Evolutionary conservation across 1,139 yeast genomes (phyloP), one percentile per base, ranked within the genome.

Genomic region (Tardiomyces depauwii): DNA sequence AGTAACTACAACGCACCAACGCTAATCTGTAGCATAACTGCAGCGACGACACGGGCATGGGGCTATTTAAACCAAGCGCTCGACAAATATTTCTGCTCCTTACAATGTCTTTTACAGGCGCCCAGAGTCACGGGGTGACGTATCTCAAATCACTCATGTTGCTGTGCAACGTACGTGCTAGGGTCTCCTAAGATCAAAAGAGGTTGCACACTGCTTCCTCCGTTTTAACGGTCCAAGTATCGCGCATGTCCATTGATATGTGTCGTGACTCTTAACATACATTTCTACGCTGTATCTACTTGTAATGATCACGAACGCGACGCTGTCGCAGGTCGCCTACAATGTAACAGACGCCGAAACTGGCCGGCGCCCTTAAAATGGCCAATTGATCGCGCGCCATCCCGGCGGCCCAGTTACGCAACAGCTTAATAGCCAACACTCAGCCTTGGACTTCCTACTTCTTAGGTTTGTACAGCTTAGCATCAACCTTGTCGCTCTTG

Each of bases 111-210:
- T 36, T 36, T 36, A 45, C 49, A 54, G 58, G 58, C 56, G 53
- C 57, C 57, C 58, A 55, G 58, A 55, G 58, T 55, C 58, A 55
- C 58, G 55, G 48, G 30, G 25, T 23, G 54, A 44, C 44, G 49
- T 53, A 52, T 28, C 46, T 4, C 39, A 36, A 3, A 19, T 16
- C 39, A 3, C 39, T 16, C 19, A 36, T 36, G 21, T n/a, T 16
- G 39, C 13, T 16, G 5, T 36, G 16, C 36, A 30, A 30, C 16
- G 39, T 44, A 30, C 57, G 58, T 55, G 58, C 58, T 55, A 55
- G 58, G 57, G 57, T 53, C 41, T 46, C 58, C 58, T 55, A 49
- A 55, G 58, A 55, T 47, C 45, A 45, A 53, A 9, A 18, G 16
- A n/a, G 38, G 32, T 16, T 38, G 11, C 10, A n/a, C 38, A 33